Base-by-base conservation (phyloP, 176 grass and related monocot species). In the Oryza australiensis region DNA sequence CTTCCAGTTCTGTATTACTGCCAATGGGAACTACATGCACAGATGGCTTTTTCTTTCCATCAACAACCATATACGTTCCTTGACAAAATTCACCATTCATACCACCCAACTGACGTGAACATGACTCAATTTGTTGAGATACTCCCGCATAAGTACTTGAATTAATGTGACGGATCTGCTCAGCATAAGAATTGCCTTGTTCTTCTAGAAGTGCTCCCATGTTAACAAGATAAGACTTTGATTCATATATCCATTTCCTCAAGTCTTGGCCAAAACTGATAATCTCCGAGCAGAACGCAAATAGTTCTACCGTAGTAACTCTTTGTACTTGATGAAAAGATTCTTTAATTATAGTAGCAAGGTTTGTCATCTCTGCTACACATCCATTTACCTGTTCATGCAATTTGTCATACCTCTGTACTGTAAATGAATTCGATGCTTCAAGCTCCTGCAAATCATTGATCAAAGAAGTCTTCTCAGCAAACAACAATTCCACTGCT, bases 291-390 rank as follows among this genome's bases (percentile, higher is more conserved):
- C 74, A 87, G 84, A 97, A 79, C 38, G 16, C 48, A 78, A 80
- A 80, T 57, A 97, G 34, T 81, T 91, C 91, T 26, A 82, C 68
- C 5, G 55, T 40, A 62, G 78, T 85, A 57, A 85, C 64, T 62
- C n/a, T 84, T 82, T 83, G 87, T 40, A 97, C 86, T 72, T 93
- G 53, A 34, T 87, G 59, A 88, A 97, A 88, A 63, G 79, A 84
- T 40, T 70, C 78, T 76, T 80, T 86, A 37, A 97, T 80, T 55
- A 84, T 57, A 75, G 73, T 64, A 71, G 80, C 78, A 80, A 84
- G 45, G 20, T 79, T 83, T 65, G 72, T 23, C 64, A 87, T 87
- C 64, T 93, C 94, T 70, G 65, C 68, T 66, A 87, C 70, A 78
- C 62, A 74, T 77, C 82, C 78, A 89, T 87, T 59, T 45, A 87